phyloP scores from a whole-genome alignment of 495 filamentous ascomycete genomes.

The Aspergillus taichungensis region DNA sequence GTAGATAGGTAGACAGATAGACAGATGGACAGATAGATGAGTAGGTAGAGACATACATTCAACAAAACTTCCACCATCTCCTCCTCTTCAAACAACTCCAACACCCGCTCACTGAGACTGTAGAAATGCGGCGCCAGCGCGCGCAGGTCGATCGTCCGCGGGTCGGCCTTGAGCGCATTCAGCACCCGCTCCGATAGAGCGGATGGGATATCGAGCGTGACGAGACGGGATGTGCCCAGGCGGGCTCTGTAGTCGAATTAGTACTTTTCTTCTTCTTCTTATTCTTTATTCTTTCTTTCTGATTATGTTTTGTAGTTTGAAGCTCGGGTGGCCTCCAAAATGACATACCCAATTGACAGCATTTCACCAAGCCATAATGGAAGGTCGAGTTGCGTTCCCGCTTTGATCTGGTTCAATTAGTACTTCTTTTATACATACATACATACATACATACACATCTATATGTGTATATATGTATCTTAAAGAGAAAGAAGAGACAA shows the following conservation, averaged over 20 bases:
- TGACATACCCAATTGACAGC: constrained; percentile 64
- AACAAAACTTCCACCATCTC: constrained; percentile 73
- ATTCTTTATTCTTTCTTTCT: background rate
- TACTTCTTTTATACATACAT: background rate
- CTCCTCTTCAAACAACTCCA: constrained; percentile 87
- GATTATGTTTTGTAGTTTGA: background rate
- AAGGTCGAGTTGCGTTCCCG: constrained; percentile 69
- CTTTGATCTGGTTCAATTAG: constrained; percentile 51
- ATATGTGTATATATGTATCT: too few relatives aligned
- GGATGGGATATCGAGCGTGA: constrained; percentile 72
- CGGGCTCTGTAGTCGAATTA: constrained; percentile 28
- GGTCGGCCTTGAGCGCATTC: constrained; percentile 86
- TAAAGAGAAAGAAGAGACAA: background rate
- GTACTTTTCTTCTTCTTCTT: background rate
- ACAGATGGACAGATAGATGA: background rate
- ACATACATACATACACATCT: too few relatives aligned
- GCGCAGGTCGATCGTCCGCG: constrained; percentile 75
- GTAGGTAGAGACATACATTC: constrained; percentile 39
- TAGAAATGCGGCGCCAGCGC: constrained; percentile 81
- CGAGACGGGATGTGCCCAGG: constrained; percentile 51
- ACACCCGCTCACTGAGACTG: constrained; percentile 67
- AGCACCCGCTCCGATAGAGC: constrained; percentile 73
- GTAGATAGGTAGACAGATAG: too few relatives aligned
- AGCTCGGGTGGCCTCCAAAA: constrained; percentile 2
- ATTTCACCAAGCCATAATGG: constrained; percentile 97